These are phyloP conservation scores for Vitis rotundifolia DNA, from an alignment of 164 flowering plant species.

Conservation along the genomic window DNA sequence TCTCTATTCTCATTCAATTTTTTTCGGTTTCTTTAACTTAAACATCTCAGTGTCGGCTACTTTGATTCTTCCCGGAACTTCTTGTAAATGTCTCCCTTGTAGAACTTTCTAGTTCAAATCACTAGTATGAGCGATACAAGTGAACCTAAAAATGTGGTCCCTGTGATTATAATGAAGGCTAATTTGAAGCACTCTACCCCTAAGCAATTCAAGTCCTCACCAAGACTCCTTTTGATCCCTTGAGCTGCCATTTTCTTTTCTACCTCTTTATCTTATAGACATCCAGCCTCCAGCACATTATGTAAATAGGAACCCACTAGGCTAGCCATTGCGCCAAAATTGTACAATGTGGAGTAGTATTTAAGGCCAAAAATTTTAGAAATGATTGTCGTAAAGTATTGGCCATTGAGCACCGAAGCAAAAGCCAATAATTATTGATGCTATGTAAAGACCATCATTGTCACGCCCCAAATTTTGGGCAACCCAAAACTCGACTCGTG, in stretches of 20 bases:
- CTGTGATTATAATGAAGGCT: slow-evolving; percentile 43
- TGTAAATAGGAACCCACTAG: slow-evolving; percentile 42
- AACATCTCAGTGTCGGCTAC: slow-evolving; percentile 20
- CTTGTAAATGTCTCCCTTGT: slow-evolving; percentile 47
- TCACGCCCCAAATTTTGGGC: no score
- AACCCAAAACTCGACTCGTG: no score
- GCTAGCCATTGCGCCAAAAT: slow-evolving; percentile 42
- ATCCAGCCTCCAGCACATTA: slow-evolving; percentile 41
- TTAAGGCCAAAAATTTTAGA: slow-evolving; percentile 52
- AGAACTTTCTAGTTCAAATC: slow-evolving; percentile 40
- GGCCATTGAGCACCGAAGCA: slow-evolving; percentile 65
- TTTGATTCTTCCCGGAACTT: slow-evolving; percentile 32
- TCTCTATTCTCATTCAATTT: neutral
- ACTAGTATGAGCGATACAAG: slow-evolving; percentile 36
- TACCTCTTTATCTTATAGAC: slow-evolving; percentile 47
- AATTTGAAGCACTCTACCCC: slow-evolving; percentile 35
- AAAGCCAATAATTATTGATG: slow-evolving; percentile 48
- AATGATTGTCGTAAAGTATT: slow-evolving; percentile 42
- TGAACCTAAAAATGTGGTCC: slow-evolving; percentile 28
- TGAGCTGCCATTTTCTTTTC: slow-evolving; percentile 27
- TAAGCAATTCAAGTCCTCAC: slow-evolving; percentile 29
- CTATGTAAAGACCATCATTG: slow-evolving; percentile 28
- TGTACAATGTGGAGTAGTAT: slow-evolving; percentile 48
- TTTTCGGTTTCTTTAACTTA: no score
- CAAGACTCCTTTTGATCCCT: slow-evolving; percentile 23